Base-by-base conservation (phyloP, 2,329 filamentous ascomycete species). In the Ophioceras dolichostomum region DNA sequence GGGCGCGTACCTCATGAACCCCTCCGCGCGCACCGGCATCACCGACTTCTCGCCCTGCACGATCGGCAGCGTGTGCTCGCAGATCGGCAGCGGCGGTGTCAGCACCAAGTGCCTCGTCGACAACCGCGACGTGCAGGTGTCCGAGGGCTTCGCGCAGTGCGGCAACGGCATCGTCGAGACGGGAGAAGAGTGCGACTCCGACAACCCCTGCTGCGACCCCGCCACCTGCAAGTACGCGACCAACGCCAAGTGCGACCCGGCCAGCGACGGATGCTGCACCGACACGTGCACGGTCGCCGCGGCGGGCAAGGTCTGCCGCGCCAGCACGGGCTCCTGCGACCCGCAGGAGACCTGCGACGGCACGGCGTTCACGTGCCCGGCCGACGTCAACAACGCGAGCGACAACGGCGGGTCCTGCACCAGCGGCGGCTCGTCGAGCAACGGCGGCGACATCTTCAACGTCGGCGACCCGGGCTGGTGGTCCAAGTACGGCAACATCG, bases 161-260 rank as follows among this genome's bases (percentile, higher is more conserved):
- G 91, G 91, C 40, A 98, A 98, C 58, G 91, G 91, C 38, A 96
- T 98, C 45, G 91, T 98, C 37, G 91, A 96, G 60, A 65, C 73
- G n/a, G 89, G 86, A 44, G 91, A 98, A 60, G 83, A 98, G 37
- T 98, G 91, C 59, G 91, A 98, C 59, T 74, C 67, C 18, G 59
- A 68, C 50, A 91, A 96, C 59, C 52, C 57, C 13, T 98, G 91
- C 66, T 98, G 91, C 60, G 70, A 98, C 49, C 61, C 86, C 2
- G 72, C 60, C 3, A 96, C 91, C 0, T 98, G 91, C 73, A 83
- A 79, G 50, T 95, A 93, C 65, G 80, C 70, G 39, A 56, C 60
- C 38, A 71, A 68, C 45, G 79, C 89, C 20, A 75, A 88, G 22
- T 98, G 91, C 57, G 84, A 91, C 55, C 72, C 77, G 9, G 62